Evolutionary conservation across 2,329 filamentous ascomycete genomes (phyloP), one percentile per base, ranked within the genome.

Genomic region (Pezicula rhizophila): DNA sequence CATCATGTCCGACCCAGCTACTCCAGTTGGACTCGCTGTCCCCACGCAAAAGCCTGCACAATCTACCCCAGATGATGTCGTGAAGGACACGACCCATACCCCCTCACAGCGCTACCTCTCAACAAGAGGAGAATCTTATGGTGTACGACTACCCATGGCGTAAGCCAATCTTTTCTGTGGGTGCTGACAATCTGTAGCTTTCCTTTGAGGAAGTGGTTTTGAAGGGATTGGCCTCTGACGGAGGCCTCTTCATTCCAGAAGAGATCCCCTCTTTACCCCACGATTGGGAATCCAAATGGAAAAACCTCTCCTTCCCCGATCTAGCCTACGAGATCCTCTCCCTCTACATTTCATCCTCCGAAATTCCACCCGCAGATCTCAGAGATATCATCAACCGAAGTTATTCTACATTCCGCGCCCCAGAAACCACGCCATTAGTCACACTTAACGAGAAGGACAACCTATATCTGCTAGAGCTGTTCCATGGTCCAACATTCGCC

Each of bases 401-500:
- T 62, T 99, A 99, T 67, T 80, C 87, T 17, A 95, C 90, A 8
- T 99, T 99, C 74, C 86, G 91, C 58, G 77, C 81, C 31, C 71
- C 82, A 38, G 82, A 95, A 47, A 82, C 89, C 38, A 90, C 89
- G 0, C 93, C 93, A 0, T 70, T 93, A 23, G 78, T 88, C 39
- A 81, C 86, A n/a, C 75, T 96, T 46, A 79, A 92, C 63, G 74
- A 80, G 60, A 67, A 75, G 52, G 75, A 80, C 57, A 86, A 92
- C 65, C 74, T 96, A 38, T 83, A 96, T 65, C 75, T 96, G 48
- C 80, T 99, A 31, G 93, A 99, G 69, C 79, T 99, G 39, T 99
- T 97, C 76, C 92, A 97, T 66, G 93, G 93, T 1, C 93, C 91
- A 5, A 97, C 86, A 0, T 96, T 90, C 66, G 87, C 92, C 2